Evolutionary conservation across 768 basidiomycete species (phyloP), one percentile per base, ranked within the genome.

Genomic region (Suillus hirtellus): DNA sequence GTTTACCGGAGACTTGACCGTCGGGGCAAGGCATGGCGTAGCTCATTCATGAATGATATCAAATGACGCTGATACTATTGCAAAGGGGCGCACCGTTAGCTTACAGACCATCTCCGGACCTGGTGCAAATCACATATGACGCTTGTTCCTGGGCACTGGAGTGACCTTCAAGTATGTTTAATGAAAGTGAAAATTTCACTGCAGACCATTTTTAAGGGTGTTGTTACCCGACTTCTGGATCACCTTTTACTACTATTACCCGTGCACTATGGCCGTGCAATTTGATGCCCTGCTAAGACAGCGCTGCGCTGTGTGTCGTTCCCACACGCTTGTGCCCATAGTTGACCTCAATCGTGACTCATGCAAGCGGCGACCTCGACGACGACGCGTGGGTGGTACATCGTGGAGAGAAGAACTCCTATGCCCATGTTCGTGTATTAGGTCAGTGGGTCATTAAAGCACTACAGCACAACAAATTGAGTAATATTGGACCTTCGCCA

Each of bases 51-150:
- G 92, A 93, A 43, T 24, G 93, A 44, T 24, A 37, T 80, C 19
- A 79, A 87, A 50, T 90, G 24, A 50, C 90, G 19, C 79, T 82
- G 15, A 27, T 27, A 90, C 88, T 15, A 78, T 98, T 65, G 77
- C 81, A 66, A 89, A 93, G 64, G 81, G 80, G 43, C 86, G 93
- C 59, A 88, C 88, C 34, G 81, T 85, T 50, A 90, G 89, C 73
- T 90, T 91, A 55, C 96, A 98, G 79, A 95, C 96, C 17, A 92
- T 97, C 68, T 96, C 94, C n/a, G 96, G 96, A 34, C 96, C 96
- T 2, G 95, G 95, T 59, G 96, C 95, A 58, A 95, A 96, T 80
- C 95, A 96, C 77, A 84, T 96, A 55, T 95, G 88, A 35, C 94
- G 88, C 1, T 78, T 94, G 60, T 96, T 97, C 82, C 78, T 98